A percentile compares a stretch with the other conserved stretches of the same genome.
phyloP scores from a whole-genome alignment of 2,329 filamentous ascomycete species.

The Botrytis cinerea region DNA sequence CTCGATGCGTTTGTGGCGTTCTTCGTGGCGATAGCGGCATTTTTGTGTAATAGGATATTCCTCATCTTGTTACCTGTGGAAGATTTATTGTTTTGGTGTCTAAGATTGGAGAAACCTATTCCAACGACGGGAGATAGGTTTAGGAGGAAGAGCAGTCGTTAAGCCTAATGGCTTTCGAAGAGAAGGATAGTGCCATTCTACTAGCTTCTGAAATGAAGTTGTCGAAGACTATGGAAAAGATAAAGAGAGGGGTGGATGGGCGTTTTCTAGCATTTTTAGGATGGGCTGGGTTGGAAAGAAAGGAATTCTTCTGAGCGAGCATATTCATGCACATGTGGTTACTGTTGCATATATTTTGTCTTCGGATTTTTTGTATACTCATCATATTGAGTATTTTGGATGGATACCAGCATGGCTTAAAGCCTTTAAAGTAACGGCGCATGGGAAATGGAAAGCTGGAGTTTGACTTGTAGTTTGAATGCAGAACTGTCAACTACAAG shows the following conservation, averaged over 20 bases:
- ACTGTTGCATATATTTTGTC: background rate
- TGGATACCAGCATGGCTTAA: slow-evolving; percentile 16
- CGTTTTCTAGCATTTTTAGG: slow-evolving; percentile 7
- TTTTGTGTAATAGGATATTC: slow-evolving; percentile 51
- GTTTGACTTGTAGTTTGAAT: background rate
- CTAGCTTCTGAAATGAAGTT: background rate
- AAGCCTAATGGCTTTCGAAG: background rate
- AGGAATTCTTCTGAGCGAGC: background rate
- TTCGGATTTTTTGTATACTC: background rate
- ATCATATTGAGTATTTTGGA: slow-evolving; percentile 5
- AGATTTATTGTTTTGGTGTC: slow-evolving; percentile 49
- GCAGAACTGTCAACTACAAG: background rate
- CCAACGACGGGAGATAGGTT: slow-evolving; percentile 49
- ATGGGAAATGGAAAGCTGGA: background rate
- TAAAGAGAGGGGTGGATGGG: background rate
- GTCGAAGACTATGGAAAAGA: background rate
- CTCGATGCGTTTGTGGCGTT: slow-evolving; percentile 53
- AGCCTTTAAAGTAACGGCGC: slow-evolving; percentile 1
- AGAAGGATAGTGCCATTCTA: background rate
- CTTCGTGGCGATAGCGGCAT: slow-evolving; percentile 49
- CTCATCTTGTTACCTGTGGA: slow-evolving; percentile 53
- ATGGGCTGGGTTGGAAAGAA: background rate
- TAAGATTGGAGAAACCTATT: slow-evolving; percentile 52
- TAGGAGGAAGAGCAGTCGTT: slow-evolving; percentile 10
- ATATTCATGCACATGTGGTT: slow-evolving; percentile 7